Evolutionary conservation across 2,329 filamentous ascomycete species (phyloP).

Genomic region (Microsporum ferrugineum): DNA sequence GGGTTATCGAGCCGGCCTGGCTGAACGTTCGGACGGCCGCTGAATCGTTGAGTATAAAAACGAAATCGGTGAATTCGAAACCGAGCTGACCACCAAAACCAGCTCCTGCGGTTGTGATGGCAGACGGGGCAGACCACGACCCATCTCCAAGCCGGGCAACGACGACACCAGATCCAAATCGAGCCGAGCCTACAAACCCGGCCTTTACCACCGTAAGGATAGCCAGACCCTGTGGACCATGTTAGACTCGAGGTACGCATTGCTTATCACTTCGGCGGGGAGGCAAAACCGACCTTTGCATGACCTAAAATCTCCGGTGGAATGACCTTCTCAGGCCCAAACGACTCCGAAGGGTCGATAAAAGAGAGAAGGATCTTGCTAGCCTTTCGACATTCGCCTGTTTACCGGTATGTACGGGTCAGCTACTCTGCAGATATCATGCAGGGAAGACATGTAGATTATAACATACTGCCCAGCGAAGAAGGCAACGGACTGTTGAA

Average conservation of each 20-base stretch:
- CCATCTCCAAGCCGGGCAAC: constrained; percentile 40
- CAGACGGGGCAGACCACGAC: constrained; percentile 40
- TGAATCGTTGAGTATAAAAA: constrained; percentile 93
- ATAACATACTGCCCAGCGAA: constrained; percentile 37
- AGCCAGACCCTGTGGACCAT: constrained; percentile 33
- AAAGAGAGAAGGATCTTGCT: constrained; percentile 92
- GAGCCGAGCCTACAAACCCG: constrained; percentile 40
- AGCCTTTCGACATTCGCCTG: constrained; percentile 96
- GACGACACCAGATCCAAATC: constrained; percentile 40
- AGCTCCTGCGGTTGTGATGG: constrained; percentile 38
- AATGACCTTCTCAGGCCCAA: constrained; percentile 95
- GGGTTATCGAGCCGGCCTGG: constrained; percentile 77
- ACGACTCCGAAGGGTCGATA: constrained; percentile 82
- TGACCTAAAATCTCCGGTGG: constrained; percentile 78
- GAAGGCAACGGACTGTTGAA: constrained; percentile 37
- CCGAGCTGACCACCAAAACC: constrained; percentile 42
- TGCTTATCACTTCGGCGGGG: background rate
- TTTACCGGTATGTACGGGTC: constrained; percentile 13
- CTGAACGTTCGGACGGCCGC: constrained; percentile 87
- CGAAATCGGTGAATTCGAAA: constrained; percentile 54
- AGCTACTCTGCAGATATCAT: background rate
- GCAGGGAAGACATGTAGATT: background rate
- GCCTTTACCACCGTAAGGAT: constrained; percentile 41
- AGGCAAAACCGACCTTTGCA: constrained; percentile 57
- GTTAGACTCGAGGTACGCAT: background rate